Conservation (phyloP, 2,329 filamentous ascomycete genomes). For the Arthroderma sp. region DNA sequence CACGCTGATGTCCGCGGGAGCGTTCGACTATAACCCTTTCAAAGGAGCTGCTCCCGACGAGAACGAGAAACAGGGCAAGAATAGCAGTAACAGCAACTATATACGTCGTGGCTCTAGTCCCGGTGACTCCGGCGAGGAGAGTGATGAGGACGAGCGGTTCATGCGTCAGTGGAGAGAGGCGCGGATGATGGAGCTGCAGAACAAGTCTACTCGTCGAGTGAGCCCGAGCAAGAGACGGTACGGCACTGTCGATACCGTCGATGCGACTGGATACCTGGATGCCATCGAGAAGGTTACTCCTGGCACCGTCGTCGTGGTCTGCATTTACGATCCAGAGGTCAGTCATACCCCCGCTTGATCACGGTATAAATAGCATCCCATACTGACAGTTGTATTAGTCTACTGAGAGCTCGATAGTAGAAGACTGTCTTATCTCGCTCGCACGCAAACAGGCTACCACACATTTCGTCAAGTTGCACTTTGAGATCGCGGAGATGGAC, state of each 20-base stretch:
- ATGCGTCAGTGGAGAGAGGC: conserved; percentile 75
- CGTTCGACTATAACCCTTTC: conserved; percentile 22
- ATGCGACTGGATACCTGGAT: conserved; percentile 87
- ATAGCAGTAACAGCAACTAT: background rate
- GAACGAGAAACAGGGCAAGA: background rate
- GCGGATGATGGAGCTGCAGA: conserved; percentile 64
- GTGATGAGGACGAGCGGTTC: conserved; percentile 60
- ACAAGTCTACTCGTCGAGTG: conserved; percentile 51
- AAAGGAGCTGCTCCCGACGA: conserved; percentile 6
- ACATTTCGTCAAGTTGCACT: conserved; percentile 84
- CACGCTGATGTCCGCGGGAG: conserved; percentile 29
- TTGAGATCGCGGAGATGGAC: conserved; percentile 89
- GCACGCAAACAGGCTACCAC: conserved; percentile 58
- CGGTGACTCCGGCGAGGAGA: conserved; percentile 17
- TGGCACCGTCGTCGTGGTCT: conserved; percentile 79
- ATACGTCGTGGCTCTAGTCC: background rate
- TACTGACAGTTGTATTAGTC: conserved; percentile 43
- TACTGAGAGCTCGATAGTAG: conserved; percentile 63
- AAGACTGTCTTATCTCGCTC: conserved; percentile 63
- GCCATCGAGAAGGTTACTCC: conserved; percentile 79
- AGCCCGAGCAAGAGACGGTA: conserved; percentile 69
- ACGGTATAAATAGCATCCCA: background rate
- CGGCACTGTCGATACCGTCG: conserved; percentile 69
- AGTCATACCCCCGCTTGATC: too few relatives aligned
- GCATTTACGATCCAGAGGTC: conserved; percentile 68